Base-by-base conservation (phyloP, 1,284 basidiomycete species). In the Ganoderma boninense region DNA sequence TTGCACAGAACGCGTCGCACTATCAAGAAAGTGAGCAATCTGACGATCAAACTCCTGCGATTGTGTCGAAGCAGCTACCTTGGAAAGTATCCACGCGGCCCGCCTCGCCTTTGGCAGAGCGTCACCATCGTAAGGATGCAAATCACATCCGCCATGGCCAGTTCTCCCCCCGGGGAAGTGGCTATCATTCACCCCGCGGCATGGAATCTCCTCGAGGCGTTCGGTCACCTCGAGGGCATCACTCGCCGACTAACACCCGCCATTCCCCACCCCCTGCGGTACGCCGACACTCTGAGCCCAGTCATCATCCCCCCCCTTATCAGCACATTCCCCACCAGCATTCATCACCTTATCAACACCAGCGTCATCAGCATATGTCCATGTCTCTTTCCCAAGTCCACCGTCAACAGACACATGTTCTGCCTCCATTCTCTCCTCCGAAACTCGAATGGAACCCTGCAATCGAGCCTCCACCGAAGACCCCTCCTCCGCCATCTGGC, bases 391-490 rank as follows among this genome's bases (percentile, higher is more conserved):
- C 73, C 6, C 72, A 72, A 26, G 60, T 6, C 6, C 73, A 73
- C 70, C 67, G 77, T 66, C 79, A 73, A 7, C 73, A 70, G 64
- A 68, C 73, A 32, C 71, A 75, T 52, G 73, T 73, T 11, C 81
- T 79, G 66, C 85, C 85, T 38, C 85, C 87, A 23, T 73, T 81
- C 14, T 92, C 92, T n/a, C 90, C 90, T 49, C 90, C 91, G 0
- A 85, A 90, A 78, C 75, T 92, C 54, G 75, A 85, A 29, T 92
- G 92, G 91, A 91, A 92, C 78, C 87, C 91, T 46, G 89, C 90
- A 29, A 69, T 91, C 46, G 91, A 93, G 75, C 92, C 91, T 5
- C 92, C 92, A n/a, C 91, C 92, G n/a, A 89, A 83, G 56, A 83
- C 79, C 52, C 80, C 83, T 35, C 90, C 89, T 20, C 76, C 85